phyloP scores from a whole-genome alignment of 2,329 filamentous ascomycete genomes.

The Claviceps sp. region DNA sequence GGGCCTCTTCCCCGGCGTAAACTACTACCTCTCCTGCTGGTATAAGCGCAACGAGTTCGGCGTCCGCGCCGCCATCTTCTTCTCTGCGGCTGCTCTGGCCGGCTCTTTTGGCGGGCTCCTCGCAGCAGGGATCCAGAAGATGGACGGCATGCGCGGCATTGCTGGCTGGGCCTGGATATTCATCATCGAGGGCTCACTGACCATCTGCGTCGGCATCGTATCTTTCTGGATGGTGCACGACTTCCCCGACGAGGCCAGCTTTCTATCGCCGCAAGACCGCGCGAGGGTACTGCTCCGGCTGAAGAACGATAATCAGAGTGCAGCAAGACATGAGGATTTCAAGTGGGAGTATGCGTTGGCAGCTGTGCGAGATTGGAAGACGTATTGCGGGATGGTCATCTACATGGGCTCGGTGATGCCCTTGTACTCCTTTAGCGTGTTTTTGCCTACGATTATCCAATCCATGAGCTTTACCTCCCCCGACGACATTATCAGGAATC shows the following conservation, averaged over 20 bases:
- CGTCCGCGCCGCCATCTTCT: conserved; percentile 69
- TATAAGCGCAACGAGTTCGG: conserved; percentile 70
- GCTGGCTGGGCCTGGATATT: conserved; percentile 54
- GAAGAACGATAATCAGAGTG: conserved; percentile 56
- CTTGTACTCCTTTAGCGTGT: conserved; percentile 63
- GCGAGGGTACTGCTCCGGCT: conserved; percentile 59
- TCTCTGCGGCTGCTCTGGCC: conserved; percentile 67
- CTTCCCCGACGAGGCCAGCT: conserved; percentile 64
- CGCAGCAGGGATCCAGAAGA: conserved; percentile 56
- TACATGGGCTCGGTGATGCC: conserved; percentile 67
- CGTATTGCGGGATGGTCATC: conserved; percentile 58
- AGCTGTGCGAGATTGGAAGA: conserved; percentile 73
- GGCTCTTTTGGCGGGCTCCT: conserved; percentile 67
- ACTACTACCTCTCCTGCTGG: conserved; percentile 76
- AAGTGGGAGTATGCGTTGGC: conserved; percentile 59
- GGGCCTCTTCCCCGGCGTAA: conserved; percentile 63
- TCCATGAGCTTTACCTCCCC: conserved; percentile 28
- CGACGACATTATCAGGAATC: conserved; percentile 21
- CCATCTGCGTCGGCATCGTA: conserved; percentile 51
- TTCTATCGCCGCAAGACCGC: conserved; percentile 58
- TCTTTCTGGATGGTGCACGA: conserved; percentile 74
- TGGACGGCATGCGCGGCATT: conserved; percentile 48
- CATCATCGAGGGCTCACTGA: conserved; percentile 57
- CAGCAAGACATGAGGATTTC: conserved; percentile 64
- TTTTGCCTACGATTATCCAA: conserved; percentile 67